Evolutionary conservation across 2,329 filamentous ascomycete genomes (phyloP).

Genomic region (Calonectria pauciramosa): DNA sequence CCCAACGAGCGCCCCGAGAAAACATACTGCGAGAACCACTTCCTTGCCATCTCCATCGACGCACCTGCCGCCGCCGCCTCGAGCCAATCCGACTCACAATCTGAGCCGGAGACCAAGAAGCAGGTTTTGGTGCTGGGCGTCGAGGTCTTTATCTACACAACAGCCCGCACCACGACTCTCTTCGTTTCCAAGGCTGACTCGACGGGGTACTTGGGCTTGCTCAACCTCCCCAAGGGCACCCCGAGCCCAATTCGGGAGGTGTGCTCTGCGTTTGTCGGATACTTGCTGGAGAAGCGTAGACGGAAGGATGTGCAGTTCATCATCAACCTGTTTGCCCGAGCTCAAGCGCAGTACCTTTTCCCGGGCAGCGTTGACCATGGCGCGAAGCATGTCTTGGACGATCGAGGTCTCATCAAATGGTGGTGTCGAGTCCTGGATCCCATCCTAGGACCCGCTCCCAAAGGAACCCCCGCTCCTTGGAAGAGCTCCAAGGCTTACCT

Average conservation of each 20-base stretch:
- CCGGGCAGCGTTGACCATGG: slow-evolving; percentile 89
- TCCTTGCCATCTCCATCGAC: slow-evolving; percentile 67
- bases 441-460: slow-evolving; percentile 68
- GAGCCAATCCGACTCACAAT: slow-evolving; percentile 42
- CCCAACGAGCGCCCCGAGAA: slow-evolving; percentile 79
- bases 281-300: slow-evolving; percentile 77
- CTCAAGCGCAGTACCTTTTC: slow-evolving; percentile 95
- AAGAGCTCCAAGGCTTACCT: slow-evolving; percentile 79
- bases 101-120: slow-evolving; percentile 39
- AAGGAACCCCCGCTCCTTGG: slow-evolving; percentile 52
- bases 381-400: slow-evolving; percentile 92
- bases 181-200: slow-evolving; percentile 99
- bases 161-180: slow-evolving; percentile 83
- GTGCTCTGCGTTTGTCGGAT: slow-evolving; percentile 80
- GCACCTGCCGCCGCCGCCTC: slow-evolving; percentile 29
- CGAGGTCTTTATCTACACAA: slow-evolving; percentile 90
- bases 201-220: slow-evolving; percentile 83
- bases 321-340: slow-evolving; percentile 90
- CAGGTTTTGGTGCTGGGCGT: slow-evolving; percentile 84
- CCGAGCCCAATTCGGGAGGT: slow-evolving; percentile 82
- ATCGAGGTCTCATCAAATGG: slow-evolving; percentile 92
- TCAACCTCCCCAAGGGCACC: slow-evolving; percentile 72
- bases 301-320: slow-evolving; percentile 77
- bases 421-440: slow-evolving; percentile 93
- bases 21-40: slow-evolving; percentile 92